A percentile compares a stretch with the other conserved stretches of the same genome.
Evolutionary conservation across 2,329 filamentous ascomycete genomes (phyloP).

Genomic region (Westerdykella ornata): DNA sequence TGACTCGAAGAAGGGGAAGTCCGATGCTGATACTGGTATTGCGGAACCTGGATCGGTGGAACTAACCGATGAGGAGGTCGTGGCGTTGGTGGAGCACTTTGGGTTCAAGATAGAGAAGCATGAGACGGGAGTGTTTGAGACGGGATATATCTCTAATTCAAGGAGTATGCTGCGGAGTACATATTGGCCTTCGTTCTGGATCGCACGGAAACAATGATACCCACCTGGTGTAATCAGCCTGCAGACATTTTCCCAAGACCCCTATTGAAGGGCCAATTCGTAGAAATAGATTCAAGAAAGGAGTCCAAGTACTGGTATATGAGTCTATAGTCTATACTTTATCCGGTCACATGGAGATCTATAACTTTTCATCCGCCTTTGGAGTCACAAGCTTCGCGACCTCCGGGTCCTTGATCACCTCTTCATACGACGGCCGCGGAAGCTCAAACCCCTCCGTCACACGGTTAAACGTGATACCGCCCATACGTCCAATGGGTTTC

Average conservation of each 20-base stretch:
- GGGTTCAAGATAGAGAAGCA: conserved; percentile 69
- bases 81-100: conserved; percentile 63
- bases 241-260: not conserved
- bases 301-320: too few relatives aligned
- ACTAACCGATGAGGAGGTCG: conserved; percentile 80
- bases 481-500: conserved; percentile 68
- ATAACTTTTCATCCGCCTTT: conserved; percentile 19
- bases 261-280: too few relatives aligned
- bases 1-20: conserved; percentile 25
- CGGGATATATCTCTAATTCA: conserved; percentile 81
- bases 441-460: conserved; percentile 66
- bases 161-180: conserved; percentile 79
- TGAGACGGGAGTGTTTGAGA: conserved; percentile 51
- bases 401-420: conserved; percentile 45
- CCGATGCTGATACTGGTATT: conserved; percentile 52
- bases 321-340: too few relatives aligned
- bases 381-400: conserved; percentile 53
- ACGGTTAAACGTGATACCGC: conserved; percentile 79
- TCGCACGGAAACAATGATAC: conserved; percentile 60
- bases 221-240: too few relatives aligned
- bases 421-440: conserved; percentile 49
- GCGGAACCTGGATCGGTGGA: conserved; percentile 87
- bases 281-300: too few relatives aligned
- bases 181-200: conserved; percentile 78
- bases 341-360: not conserved